Conservation (phyloP, 1,284 basidiomycete species). For the Neotropicomus parvogracilis region DNA sequence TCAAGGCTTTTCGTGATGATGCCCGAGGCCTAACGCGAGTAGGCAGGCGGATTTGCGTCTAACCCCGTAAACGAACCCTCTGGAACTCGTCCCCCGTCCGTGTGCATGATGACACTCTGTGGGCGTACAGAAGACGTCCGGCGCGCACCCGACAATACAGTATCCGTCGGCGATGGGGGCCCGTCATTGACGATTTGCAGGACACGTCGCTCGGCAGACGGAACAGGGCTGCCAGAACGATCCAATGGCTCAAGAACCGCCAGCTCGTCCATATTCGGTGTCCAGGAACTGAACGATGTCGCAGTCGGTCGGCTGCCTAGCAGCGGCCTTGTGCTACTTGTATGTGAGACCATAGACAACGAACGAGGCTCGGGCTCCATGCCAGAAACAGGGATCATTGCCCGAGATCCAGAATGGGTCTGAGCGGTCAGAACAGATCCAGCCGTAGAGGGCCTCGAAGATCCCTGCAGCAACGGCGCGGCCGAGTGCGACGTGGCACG, state of each 20-base stretch:
- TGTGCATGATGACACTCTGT: slow-evolving; percentile 26
- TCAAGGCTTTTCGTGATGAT: slow-evolving; percentile 5
- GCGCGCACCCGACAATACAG: neutral
- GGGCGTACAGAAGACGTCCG: slow-evolving; percentile 2
- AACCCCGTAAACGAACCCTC: neutral
- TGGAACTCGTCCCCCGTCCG: slow-evolving; percentile 23
- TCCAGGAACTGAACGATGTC: slow-evolving; percentile 11
- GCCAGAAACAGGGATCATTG: slow-evolving; percentile 2
- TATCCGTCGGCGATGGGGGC: slow-evolving; percentile 23
- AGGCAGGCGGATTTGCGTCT: slow-evolving; percentile 22
- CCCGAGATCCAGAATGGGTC: slow-evolving; percentile 11
- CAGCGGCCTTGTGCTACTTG: slow-evolving; percentile 14
- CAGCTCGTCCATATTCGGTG: slow-evolving; percentile 25
- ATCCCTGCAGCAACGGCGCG: slow-evolving; percentile 27
- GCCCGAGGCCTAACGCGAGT: slow-evolving; percentile 18
- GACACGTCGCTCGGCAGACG: slow-evolving; percentile 21
- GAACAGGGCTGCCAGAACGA: slow-evolving; percentile 23
- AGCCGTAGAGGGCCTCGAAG: slow-evolving; percentile 42
- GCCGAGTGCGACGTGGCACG: slow-evolving; percentile 30
- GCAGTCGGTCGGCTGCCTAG: slow-evolving; percentile 6
- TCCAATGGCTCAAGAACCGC: slow-evolving; percentile 16
- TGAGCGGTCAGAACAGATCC: slow-evolving; percentile 34
- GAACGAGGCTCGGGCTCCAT: slow-evolving; percentile 16
- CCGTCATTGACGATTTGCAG: slow-evolving; percentile 31
- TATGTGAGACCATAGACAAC: slow-evolving; percentile 23